These are phyloP conservation scores for Lathyrus aphaca DNA, from an alignment of 306 rosid species.

Conservation along the genomic window DNA sequence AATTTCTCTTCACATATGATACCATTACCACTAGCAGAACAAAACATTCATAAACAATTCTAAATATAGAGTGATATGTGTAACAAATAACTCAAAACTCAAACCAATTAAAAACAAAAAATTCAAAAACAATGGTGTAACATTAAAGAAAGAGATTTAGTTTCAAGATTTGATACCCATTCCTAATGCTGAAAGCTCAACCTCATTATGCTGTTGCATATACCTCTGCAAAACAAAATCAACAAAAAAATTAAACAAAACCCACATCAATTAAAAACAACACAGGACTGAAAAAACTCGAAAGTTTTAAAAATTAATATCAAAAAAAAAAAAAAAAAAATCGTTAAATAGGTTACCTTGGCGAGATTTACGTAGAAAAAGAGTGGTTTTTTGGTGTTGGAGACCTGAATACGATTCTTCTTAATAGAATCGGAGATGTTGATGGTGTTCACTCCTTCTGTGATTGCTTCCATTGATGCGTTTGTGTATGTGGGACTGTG, in stretches of 20 bases:
- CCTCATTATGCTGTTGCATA: constrained; percentile 82
- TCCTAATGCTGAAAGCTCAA: constrained; percentile 84
- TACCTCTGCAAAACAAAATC: constrained; percentile 56
- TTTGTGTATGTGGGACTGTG: background rate
- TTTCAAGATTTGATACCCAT: constrained; percentile 59
- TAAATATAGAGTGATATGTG: background rate
- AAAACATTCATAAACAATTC: background rate
- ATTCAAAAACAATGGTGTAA: background rate
- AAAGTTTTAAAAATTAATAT: background rate
- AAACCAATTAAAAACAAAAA: background rate
- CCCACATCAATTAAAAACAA: background rate
- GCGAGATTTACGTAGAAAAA: constrained; percentile 80
- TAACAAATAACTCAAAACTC: constrained; percentile 9
- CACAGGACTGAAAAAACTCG: background rate
- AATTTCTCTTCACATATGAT: background rate
- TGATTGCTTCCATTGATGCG: constrained; percentile 56
- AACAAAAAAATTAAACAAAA: constrained; percentile 6
- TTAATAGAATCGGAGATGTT: constrained; percentile 54
- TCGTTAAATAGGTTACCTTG: constrained; percentile 42
- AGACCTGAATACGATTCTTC: constrained; percentile 81
- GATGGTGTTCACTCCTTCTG: constrained; percentile 60
- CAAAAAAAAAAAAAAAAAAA: background rate
- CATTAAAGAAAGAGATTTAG: background rate
- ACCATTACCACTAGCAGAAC: background rate
- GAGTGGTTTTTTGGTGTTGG: constrained; percentile 76